A percentile compares a stretch with the other conserved stretches of the same genome.
Conservation (phyloP, 1,284 basidiomycete species). For the Papiliotrema nemorosa region DNA sequence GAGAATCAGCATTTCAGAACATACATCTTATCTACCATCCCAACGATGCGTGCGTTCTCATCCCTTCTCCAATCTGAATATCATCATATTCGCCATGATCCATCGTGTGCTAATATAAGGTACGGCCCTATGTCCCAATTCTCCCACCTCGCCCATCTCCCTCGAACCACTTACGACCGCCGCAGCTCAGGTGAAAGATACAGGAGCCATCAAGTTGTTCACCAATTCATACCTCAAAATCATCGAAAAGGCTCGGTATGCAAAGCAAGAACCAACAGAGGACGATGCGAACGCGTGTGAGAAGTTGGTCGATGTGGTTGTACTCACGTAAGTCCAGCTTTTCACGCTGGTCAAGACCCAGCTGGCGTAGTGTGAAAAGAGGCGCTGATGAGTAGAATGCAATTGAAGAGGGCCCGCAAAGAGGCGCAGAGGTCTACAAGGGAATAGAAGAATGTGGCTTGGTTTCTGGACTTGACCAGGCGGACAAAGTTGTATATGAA, state of each 20-base stretch:
- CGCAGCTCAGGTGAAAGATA: constrained; percentile 55
- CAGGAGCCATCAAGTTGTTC: constrained; percentile 55
- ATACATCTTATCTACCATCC: constrained; percentile 34
- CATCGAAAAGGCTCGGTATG: constrained; percentile 69
- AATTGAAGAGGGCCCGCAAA: not conserved
- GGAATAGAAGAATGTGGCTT: too few species aligned
- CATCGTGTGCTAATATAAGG: not conserved
- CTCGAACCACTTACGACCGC: constrained; percentile 63
- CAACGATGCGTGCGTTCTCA: constrained; percentile 33
- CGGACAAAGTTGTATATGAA: too few species aligned
- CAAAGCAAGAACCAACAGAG: constrained; percentile 62
- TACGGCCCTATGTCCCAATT: constrained; percentile 1
- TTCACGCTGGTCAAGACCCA: not conserved
- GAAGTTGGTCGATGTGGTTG: constrained; percentile 61
- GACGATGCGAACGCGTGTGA: constrained; percentile 66
- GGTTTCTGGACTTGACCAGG: too few species aligned
- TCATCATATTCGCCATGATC: constrained; percentile 56
- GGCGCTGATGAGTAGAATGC: not conserved
- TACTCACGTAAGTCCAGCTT: constrained; percentile 48
- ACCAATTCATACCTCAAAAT: constrained; percentile 73
- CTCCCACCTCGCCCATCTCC: constrained; percentile 58
- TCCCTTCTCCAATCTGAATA: constrained; percentile 49
- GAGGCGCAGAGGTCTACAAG: too few species aligned
- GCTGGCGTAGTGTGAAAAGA: not conserved
- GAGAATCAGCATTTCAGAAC: constrained; percentile 41